phyloP scores from a whole-genome alignment of 2,329 filamentous ascomycete genomes.

The Diaporthe velutina region DNA sequence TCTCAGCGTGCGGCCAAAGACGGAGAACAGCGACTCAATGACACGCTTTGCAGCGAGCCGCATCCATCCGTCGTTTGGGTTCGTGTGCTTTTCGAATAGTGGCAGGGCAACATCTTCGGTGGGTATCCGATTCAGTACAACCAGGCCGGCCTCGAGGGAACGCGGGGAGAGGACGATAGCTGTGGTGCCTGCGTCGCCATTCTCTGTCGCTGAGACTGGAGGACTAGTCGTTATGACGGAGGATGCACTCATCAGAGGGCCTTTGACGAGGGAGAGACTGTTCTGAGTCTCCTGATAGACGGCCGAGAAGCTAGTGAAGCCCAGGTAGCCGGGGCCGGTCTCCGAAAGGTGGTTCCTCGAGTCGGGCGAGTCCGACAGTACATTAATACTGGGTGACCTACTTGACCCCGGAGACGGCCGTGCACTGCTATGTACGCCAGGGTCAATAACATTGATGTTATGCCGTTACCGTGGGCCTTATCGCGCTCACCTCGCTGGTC shows the following conservation, averaged over 20 bases:
- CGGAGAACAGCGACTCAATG: constrained; percentile 48
- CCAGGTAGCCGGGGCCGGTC: constrained; percentile 55
- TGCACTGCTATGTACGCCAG: neutral
- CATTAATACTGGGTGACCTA: neutral
- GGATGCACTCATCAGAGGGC: constrained; percentile 31
- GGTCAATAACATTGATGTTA: neutral
- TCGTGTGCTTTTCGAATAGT: constrained; percentile 41
- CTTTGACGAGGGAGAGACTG: constrained; percentile 52
- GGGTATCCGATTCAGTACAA: constrained; percentile 54
- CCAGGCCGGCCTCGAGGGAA: constrained; percentile 53
- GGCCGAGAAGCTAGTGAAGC: constrained; percentile 58
- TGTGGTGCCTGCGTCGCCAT: neutral
- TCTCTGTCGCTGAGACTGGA: neutral
- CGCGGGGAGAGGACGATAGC: constrained; percentile 42
- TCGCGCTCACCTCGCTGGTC: neutral
- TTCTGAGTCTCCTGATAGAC: constrained; percentile 58
- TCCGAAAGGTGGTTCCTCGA: constrained; percentile 6
- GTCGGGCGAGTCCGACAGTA: constrained; percentile 18
- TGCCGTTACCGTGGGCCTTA: neutral
- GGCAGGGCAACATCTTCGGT: constrained; percentile 42
- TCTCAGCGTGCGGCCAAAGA: constrained; percentile 48
- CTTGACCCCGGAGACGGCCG: neutral
- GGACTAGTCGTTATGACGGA: neutral
- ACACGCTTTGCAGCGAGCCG: constrained; percentile 47
- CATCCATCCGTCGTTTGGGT: constrained; percentile 50